Evolutionary conservation across 345 rosid genomes (phyloP).

Genomic region (Eucalyptus dawsonii): DNA sequence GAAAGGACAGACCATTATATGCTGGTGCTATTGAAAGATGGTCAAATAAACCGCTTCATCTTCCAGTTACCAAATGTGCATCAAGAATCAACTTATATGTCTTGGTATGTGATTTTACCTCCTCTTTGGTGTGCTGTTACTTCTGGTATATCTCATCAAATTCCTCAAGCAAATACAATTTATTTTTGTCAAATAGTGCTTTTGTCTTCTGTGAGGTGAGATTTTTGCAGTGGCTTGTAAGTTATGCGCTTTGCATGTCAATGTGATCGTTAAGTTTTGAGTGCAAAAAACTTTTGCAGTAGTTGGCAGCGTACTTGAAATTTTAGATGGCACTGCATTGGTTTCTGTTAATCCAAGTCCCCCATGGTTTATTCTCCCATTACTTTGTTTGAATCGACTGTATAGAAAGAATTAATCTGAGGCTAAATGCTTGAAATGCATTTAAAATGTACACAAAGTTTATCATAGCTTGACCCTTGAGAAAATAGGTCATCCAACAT

Average conservation of each 20-base stretch:
- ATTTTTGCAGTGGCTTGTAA: not conserved
- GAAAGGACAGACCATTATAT: conserved; percentile 27
- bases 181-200: not conserved
- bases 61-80: conserved; percentile 44
- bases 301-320: not conserved
- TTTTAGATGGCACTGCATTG: not conserved
- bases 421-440: not conserved
- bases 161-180: not conserved
- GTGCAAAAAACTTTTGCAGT: not conserved
- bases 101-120: conserved; percentile 32
- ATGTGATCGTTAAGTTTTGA: not conserved
- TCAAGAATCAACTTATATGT: conserved; percentile 48
- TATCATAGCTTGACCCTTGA: not conserved
- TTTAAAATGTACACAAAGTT: not conserved
- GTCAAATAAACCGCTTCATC: conserved; percentile 46
- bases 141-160: not conserved
- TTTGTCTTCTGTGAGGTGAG: not conserved
- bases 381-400: not conserved
- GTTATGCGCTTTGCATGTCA: not conserved
- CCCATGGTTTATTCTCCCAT: not conserved
- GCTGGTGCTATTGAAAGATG: conserved; percentile 61
- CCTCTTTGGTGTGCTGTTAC: not conserved
- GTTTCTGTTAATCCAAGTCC: not conserved
- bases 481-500: not conserved
- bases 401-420: not conserved